Evolutionary conservation across 495 filamentous ascomycete species (phyloP).

Genomic region (Chaetomium fimeti): DNA sequence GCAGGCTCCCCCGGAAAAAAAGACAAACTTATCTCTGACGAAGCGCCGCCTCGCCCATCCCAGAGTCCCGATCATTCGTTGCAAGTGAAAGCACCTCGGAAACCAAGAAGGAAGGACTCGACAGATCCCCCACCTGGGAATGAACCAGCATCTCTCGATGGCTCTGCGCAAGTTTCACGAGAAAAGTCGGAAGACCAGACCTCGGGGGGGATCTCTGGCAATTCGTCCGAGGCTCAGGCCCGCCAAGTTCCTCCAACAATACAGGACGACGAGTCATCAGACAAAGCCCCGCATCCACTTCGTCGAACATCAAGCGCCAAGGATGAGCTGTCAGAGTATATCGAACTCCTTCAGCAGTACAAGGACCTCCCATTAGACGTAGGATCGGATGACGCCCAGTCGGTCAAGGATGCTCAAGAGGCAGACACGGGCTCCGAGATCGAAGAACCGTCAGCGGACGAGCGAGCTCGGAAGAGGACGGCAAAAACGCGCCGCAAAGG

Average conservation of each 20-base stretch:
- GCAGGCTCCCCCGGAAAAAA: constrained; percentile 33
- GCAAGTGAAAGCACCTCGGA: constrained; percentile 29
- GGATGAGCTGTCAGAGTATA: constrained; percentile 40
- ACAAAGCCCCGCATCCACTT: background rate
- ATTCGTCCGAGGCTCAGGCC: background rate
- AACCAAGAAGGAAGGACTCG: background rate
- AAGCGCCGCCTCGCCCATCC: constrained; percentile 31
- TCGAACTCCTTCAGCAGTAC: constrained; percentile 36
- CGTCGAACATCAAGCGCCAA: constrained; percentile 11
- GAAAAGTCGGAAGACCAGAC: background rate
- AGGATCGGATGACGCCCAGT: constrained; percentile 37
- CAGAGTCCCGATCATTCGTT: constrained; percentile 31
- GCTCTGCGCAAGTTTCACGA: background rate
- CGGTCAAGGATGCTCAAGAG: constrained; percentile 22
- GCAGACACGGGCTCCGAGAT: constrained; percentile 20
- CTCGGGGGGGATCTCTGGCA: too few species aligned
- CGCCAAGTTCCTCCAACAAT: too few species aligned
- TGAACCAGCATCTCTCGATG: constrained; percentile 16
- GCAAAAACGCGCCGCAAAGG: background rate
- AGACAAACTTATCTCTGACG: background rate
- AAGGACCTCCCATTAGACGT: constrained; percentile 42
- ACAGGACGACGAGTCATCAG: background rate
- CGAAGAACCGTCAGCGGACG: constrained; percentile 28
- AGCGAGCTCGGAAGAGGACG: constrained; percentile 28
- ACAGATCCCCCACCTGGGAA: constrained; percentile 19